Percentiles rank a stretch among this genome's conserved stretches.
phyloP scores from a whole-genome alignment of 2,329 filamentous ascomycete species.

The Xylariomycetidae sp. region DNA sequence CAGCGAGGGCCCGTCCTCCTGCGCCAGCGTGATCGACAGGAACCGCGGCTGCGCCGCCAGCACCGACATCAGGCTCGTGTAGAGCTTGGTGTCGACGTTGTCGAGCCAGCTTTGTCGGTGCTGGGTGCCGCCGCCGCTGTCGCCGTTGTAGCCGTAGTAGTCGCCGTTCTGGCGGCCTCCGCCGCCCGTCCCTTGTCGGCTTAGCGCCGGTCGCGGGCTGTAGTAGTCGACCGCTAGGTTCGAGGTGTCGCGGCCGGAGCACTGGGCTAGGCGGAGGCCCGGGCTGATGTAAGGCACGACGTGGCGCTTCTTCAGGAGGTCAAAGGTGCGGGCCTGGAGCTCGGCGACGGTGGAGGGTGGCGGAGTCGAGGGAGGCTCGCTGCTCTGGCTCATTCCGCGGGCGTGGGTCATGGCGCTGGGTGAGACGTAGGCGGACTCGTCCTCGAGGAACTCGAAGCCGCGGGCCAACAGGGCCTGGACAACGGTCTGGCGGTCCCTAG shows the following conservation, averaged over 20 bases:
- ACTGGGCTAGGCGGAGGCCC: slow-evolving; percentile 71
- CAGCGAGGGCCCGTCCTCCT: slow-evolving; percentile 69
- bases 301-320: slow-evolving; percentile 70
- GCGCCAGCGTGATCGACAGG: slow-evolving; percentile 68
- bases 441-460: slow-evolving; percentile 79
- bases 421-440: slow-evolving; percentile 64
- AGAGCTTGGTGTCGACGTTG: slow-evolving; percentile 58
- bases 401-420: slow-evolving; percentile 33
- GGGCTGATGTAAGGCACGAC: slow-evolving; percentile 69
- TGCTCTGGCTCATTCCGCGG: slow-evolving; percentile 27
- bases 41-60: slow-evolving; percentile 61
- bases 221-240: slow-evolving; percentile 37
- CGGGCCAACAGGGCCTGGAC: slow-evolving; percentile 70
- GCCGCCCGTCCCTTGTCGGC: slow-evolving; percentile 33
- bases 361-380: slow-evolving; percentile 59
- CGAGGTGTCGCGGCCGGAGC: slow-evolving; percentile 60
- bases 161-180: slow-evolving; percentile 17
- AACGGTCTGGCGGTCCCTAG: slow-evolving; percentile 68
- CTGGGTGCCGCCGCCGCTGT: slow-evolving; percentile 2
- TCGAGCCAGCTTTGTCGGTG: slow-evolving; percentile 47
- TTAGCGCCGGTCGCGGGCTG: slow-evolving; percentile 25
- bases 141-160: slow-evolving; percentile 7
- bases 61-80: slow-evolving; percentile 58
- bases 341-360: slow-evolving; percentile 75
- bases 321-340: slow-evolving; percentile 78